Evolutionary conservation across 2,329 filamentous ascomycete species (phyloP).

Genomic region (Fusarium sp.): DNA sequence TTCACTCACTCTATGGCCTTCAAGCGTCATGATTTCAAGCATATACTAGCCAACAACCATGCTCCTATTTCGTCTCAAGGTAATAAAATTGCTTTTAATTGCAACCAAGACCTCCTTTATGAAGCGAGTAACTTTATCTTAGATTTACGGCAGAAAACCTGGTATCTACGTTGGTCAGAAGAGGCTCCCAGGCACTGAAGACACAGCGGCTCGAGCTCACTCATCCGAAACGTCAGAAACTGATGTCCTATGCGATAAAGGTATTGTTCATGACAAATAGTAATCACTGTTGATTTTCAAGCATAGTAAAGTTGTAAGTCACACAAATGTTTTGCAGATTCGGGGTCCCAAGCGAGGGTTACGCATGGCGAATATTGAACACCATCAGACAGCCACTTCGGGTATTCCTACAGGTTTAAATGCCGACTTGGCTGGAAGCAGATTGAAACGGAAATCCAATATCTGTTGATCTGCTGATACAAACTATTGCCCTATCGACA

Average conservation of each 20-base stretch:
- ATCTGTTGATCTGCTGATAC: not conserved
- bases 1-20: not conserved
- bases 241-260: not conserved
- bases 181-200: not conserved
- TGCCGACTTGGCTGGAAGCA: not conserved
- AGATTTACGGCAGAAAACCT: not conserved
- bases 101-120: too few relatives aligned
- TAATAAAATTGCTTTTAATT: not conserved
- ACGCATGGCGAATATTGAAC: constrained; percentile 3
- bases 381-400: not conserved
- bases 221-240: constrained; percentile 3
- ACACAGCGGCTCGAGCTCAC: constrained; percentile 8
- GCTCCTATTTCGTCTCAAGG: not conserved
- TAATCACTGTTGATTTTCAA: not conserved
- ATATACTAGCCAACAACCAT: not conserved
- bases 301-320: not conserved
- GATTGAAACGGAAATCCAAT: not conserved
- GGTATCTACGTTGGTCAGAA: not conserved
- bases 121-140: not conserved
- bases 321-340: not conserved
- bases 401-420: not conserved
- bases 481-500: not conserved
- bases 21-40: not conserved
- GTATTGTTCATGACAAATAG: not conserved
- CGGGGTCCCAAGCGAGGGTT: constrained; percentile 17